Base-by-base conservation (phyloP, 164 flowering plant genomes). In the Kalanchoe fedtschenkoi region DNA sequence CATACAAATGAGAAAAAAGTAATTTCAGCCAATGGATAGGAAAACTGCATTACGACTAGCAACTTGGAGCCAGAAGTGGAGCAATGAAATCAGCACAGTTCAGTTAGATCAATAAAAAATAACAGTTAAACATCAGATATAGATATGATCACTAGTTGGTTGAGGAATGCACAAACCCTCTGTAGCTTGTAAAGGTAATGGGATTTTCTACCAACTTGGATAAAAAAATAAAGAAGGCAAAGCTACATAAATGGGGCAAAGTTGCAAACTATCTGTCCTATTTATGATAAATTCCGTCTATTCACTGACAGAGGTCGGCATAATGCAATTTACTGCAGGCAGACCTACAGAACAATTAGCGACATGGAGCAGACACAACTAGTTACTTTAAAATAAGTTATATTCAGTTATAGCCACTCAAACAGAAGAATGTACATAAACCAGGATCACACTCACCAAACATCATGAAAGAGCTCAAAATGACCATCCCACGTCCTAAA, bases 401-500 rank as follows among this genome's bases (percentile, higher is more conserved):
- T 37, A 9, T 6, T 5, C 39, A 37, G 39, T 2, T 37, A 37
- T 2, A 37, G 11, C 39, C 39, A 5, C 39, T 15, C 39, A 8
- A 9, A 15, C 8, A 22, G 28, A 13, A 51, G 17, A 51, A 4
- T 24, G 32, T 51, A 26, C 24, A 26, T 24, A 26, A 51, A 5
- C 26, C 51, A 44, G 47, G 47, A 22, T 51, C 26, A 34, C 46
- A 66, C 89, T 64, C 63, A 93, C 99, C 93, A 87, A 47, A 90
- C 80, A 75, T 90, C 99, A 39, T 72, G 83, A 68, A 90, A 93
- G 51, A 93, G 87, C 72, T 82, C 95, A 60, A 72, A 73, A 74
- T 95, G 99, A 24, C 97, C 99, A 67, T 95, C 99, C 99, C 97
- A 95, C 22, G 88, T 91, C 56, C 79, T 85, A 67, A 95, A 95